These are phyloP conservation scores for Marchantia polymorpha DNA, from an alignment of 225 moss, liverwort and hornwort genomes.

Conservation along the genomic window DNA sequence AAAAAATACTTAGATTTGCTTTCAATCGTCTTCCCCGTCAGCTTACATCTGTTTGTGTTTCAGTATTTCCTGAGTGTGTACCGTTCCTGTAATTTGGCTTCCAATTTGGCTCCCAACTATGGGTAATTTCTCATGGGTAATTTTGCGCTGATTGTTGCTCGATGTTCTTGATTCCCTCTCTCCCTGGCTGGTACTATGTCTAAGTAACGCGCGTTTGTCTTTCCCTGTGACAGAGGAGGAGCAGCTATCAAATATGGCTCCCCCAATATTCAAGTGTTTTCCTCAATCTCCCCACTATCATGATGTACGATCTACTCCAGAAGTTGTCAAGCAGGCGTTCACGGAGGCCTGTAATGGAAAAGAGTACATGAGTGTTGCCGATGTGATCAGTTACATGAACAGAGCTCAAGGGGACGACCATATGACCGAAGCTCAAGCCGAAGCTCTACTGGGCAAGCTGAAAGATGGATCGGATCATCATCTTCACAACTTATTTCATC, in stretches of 20 bases:
- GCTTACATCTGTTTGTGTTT: neutral
- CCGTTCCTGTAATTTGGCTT: neutral
- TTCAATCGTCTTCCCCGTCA: neutral
- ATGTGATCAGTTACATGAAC: conserved; percentile 40
- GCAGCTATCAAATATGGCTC: conserved; percentile 21
- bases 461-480: conserved; percentile 22
- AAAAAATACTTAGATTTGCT: neutral
- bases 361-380: conserved; percentile 36
- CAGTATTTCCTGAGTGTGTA: neutral
- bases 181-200: neutral
- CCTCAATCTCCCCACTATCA: conserved; percentile 14
- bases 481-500: conserved; percentile 25
- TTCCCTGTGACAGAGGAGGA: conserved; percentile 22
- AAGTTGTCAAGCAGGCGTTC: conserved; percentile 40
- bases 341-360: conserved; percentile 35
- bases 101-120: too few species aligned
- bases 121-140: neutral
- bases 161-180: neutral
- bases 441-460: conserved; percentile 22
- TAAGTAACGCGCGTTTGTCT: neutral
- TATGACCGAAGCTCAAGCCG: conserved; percentile 31
- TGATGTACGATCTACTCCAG: conserved; percentile 23
- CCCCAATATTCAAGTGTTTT: conserved; percentile 27
- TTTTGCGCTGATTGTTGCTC: neutral
- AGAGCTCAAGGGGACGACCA: conserved; percentile 36